phyloP scores from a whole-genome alignment of 495 filamentous ascomycete species.

The Polyplosphaeria fusca region DNA sequence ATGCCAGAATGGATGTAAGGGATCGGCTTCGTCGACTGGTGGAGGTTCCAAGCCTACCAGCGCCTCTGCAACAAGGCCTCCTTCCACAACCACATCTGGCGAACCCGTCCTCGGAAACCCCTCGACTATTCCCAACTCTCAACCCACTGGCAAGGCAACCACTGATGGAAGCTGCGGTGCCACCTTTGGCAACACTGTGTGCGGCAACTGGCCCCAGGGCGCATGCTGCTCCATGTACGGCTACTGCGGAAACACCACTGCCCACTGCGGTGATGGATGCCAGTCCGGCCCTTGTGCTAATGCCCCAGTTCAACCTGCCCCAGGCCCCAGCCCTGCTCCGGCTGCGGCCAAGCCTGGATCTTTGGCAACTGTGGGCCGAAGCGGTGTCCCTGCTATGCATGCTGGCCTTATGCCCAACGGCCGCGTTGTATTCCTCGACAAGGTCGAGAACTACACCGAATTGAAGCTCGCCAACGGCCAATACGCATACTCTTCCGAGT shows the following conservation, averaged over 20 bases:
- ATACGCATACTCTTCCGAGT: constrained; percentile 60
- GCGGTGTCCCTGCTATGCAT: constrained; percentile 64
- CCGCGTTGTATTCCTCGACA: constrained; percentile 59
- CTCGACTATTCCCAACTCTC: constrained; percentile 27
- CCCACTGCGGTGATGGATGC: constrained; percentile 49
- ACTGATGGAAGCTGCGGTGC: constrained; percentile 51
- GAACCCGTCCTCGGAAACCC: constrained; percentile 43
- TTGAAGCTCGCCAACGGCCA: constrained; percentile 53
- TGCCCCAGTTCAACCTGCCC: constrained; percentile 33
- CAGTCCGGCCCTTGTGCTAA: constrained; percentile 45
- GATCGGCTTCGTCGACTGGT: constrained; percentile 1
- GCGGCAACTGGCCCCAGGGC: constrained; percentile 50
- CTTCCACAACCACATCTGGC: constrained; percentile 32
- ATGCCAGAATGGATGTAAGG: constrained; percentile 42
- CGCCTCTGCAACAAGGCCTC: constrained; percentile 26
- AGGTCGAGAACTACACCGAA: constrained; percentile 61
- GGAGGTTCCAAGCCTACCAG: background rate
- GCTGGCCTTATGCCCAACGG: constrained; percentile 60
- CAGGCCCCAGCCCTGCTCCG: constrained; percentile 38
- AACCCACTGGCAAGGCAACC: constrained; percentile 26
- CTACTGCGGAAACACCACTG: constrained; percentile 41
- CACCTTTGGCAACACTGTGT: constrained; percentile 46
- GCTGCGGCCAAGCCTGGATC: constrained; percentile 43
- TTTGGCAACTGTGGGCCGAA: constrained; percentile 51
- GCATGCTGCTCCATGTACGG: constrained; percentile 54